Conservation (phyloP, 495 filamentous ascomycete genomes). For the Penicillium turbatum region DNA sequence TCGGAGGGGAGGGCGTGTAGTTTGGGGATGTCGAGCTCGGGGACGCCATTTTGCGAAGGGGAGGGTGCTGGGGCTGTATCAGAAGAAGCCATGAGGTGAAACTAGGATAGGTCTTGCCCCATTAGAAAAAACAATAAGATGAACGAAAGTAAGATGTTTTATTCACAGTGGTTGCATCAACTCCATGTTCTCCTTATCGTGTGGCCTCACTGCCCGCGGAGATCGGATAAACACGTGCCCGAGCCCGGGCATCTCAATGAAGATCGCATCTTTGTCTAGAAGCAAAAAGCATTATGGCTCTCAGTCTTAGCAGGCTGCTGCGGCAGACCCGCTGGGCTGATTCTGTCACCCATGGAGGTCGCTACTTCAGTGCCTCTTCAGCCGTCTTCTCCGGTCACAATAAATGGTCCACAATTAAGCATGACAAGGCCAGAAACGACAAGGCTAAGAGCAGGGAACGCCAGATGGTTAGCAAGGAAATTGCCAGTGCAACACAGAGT, state of each 20-base stretch:
- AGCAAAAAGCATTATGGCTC: constrained; percentile 14
- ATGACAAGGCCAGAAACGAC: constrained; percentile 85
- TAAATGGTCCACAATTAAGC: constrained; percentile 91
- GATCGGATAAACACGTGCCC: constrained; percentile 37
- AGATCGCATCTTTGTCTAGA: neutral
- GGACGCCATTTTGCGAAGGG: constrained; percentile 34
- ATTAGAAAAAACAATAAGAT: constrained; percentile 16
- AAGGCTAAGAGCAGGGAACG: constrained; percentile 49
- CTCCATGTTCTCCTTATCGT: constrained; percentile 25
- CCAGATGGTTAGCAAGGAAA: constrained; percentile 48
- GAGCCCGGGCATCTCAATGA: constrained; percentile 16
- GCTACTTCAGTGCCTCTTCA: constrained; percentile 50
- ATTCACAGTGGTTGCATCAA: neutral
- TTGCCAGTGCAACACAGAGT: constrained; percentile 53
- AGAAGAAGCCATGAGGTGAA: constrained; percentile 40
- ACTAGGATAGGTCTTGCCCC: constrained; percentile 21
- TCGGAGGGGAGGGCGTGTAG: constrained; percentile 87
- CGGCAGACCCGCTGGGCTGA: neutral
- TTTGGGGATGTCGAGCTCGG: constrained; percentile 79
- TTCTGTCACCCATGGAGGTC: constrained; percentile 18
- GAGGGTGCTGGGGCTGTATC: constrained; percentile 26
- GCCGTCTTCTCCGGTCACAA: constrained; percentile 66
- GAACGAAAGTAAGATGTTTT: neutral
- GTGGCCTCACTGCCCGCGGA: constrained; percentile 30
- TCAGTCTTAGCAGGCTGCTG: constrained; percentile 15